Conservation (phyloP, 225 moss, liverwort and hornwort species). For the Pleurozium schreberi region DNA sequence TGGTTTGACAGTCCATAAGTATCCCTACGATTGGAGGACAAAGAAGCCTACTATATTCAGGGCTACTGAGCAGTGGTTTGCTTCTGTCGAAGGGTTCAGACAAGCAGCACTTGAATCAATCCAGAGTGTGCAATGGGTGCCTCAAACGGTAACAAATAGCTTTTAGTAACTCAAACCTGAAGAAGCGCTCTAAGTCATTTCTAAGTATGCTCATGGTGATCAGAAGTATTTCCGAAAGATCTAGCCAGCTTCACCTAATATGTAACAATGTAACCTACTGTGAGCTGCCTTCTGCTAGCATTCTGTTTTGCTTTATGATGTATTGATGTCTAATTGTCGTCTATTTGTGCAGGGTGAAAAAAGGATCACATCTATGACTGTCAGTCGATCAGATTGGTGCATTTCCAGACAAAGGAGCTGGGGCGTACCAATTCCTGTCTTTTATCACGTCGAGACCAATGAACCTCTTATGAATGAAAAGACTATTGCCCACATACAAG, state of each 20-base stretch:
- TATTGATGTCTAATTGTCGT: background rate
- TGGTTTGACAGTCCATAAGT: conserved; percentile 77
- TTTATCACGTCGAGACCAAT: conserved; percentile 74
- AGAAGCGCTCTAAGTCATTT: background rate
- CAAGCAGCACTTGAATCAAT: conserved; percentile 78
- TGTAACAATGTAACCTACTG: background rate
- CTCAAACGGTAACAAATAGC: conserved; percentile 41
- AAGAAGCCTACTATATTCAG: conserved; percentile 98
- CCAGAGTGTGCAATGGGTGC: conserved; percentile 79
- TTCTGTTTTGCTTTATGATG: background rate
- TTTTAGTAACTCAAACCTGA: background rate
- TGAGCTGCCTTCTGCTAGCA: background rate
- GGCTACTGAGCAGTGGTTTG: conserved; percentile 99
- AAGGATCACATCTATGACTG: conserved; percentile 93
- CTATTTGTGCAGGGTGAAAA: conserved; percentile 59
- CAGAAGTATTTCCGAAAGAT: background rate
- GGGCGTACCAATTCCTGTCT: conserved; percentile 97
- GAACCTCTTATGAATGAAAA: conserved; percentile 77
- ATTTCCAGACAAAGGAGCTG: conserved; percentile 95
- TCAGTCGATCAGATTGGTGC: conserved; percentile 96
- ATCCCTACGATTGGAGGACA: conserved; percentile 98
- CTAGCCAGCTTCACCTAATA: background rate
- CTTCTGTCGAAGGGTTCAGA: conserved; percentile 92
- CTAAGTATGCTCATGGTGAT: background rate
- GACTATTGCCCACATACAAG: conserved; percentile 76